A percentile compares a stretch with the other conserved stretches of the same genome.
phyloP scores from a whole-genome alignment of 139 green algal genomes.

The Asterochloris erici region DNA sequence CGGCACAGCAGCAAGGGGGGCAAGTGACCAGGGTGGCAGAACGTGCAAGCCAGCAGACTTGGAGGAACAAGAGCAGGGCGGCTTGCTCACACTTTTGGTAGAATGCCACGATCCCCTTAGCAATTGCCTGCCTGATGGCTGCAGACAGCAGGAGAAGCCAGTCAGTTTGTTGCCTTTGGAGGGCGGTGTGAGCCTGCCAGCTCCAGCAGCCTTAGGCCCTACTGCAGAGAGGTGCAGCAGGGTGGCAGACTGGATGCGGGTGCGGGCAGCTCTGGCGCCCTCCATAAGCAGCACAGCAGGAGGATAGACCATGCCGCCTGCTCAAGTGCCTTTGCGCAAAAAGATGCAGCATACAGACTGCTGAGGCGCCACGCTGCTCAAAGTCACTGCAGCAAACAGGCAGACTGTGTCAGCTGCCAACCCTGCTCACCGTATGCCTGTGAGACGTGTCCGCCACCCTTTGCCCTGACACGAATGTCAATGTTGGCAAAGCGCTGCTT shows the following conservation, averaged over 20 bases:
- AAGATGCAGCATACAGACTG: background rate
- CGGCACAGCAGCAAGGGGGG: background rate
- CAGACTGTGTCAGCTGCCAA: background rate
- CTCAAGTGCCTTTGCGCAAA: too few species aligned
- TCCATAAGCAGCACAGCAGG: background rate
- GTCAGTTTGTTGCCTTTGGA: background rate
- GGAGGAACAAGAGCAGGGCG: background rate
- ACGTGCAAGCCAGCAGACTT: background rate
- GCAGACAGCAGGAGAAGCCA: constrained; percentile 13
- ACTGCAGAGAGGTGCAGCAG: background rate
- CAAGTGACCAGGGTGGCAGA: background rate
- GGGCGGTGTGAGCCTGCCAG: background rate
- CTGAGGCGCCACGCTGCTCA: background rate
- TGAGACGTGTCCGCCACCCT: constrained; percentile 95
- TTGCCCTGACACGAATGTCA: constrained; percentile 96
- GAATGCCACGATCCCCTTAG: constrained; percentile 97
- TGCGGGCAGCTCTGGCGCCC: background rate
- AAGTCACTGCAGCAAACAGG: background rate
- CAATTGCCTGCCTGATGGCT: constrained; percentile 96
- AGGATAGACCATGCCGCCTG: too few species aligned
- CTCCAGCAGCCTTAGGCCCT: too few species aligned
- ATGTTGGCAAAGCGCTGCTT: constrained; percentile 87
- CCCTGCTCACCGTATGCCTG: constrained; percentile 78
- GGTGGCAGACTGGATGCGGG: background rate
- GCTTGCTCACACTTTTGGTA: constrained; percentile 96